phyloP scores from a whole-genome alignment of 2,329 filamentous ascomycete genomes.

The Trichoderma gracile region DNA sequence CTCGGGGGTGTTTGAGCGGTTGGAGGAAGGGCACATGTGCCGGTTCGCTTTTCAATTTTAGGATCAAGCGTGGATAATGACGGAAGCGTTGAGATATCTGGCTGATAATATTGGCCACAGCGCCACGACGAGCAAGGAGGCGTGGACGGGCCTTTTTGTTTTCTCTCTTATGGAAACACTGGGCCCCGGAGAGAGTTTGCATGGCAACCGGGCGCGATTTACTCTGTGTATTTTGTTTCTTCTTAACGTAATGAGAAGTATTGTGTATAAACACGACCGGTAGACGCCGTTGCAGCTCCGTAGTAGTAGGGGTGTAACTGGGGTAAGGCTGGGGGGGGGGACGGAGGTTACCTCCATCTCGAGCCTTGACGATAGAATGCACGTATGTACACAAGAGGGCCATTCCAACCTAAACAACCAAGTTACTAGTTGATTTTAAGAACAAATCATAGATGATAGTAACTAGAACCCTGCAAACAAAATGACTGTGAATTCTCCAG shows the following conservation, averaged over 20 bases:
- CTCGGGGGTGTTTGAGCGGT: slow-evolving; percentile 42
- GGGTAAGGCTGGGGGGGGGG: too few species aligned
- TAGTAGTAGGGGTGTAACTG: too few species aligned
- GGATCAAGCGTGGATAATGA: slow-evolving; percentile 14
- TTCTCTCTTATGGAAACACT: background rate
- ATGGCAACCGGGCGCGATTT: slow-evolving; percentile 23
- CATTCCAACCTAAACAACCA: too few species aligned
- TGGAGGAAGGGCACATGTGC: background rate
- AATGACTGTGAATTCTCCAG: too few species aligned
- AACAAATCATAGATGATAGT: too few species aligned
- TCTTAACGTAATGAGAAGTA: slow-evolving; percentile 12
- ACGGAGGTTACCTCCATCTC: too few species aligned
- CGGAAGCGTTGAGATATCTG: slow-evolving; percentile 4
- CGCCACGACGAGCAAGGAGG: background rate
- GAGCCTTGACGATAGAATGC: too few species aligned
- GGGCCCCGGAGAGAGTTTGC: slow-evolving; percentile 10
- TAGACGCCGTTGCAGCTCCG: background rate
- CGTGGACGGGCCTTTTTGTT: background rate
- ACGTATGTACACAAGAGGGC: too few species aligned
- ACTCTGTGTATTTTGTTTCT: slow-evolving; percentile 18
- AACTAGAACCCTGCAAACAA: background rate
- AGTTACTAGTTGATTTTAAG: too few species aligned
- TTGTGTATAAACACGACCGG: background rate
- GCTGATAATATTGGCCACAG: background rate
- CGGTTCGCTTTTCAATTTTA: background rate